Evolutionary conservation across 768 basidiomycete species (phyloP).

Genomic region (Lactarius evosmus): DNA sequence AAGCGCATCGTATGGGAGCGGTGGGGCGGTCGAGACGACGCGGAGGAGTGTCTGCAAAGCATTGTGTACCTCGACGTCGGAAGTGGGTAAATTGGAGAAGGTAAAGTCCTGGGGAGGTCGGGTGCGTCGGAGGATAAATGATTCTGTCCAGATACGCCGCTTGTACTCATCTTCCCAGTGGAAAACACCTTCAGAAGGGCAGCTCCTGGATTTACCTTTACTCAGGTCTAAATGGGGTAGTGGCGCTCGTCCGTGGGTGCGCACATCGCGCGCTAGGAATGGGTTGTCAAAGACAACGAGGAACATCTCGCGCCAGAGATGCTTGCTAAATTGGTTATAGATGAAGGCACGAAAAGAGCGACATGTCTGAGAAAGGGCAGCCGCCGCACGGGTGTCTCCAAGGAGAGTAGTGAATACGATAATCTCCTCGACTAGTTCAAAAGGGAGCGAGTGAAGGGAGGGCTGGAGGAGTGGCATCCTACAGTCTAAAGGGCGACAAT

Average conservation of each 20-base stretch:
- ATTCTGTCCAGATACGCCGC: constrained; percentile 32
- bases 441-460: constrained; percentile 29
- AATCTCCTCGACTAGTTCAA: constrained; percentile 39
- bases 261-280: constrained; percentile 3
- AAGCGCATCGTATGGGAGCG: constrained; percentile 32
- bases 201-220: constrained; percentile 7
- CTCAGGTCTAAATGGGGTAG: neutral
- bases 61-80: constrained; percentile 24
- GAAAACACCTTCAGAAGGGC: neutral
- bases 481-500: too few relatives aligned
- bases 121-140: constrained; percentile 27
- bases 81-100: neutral
- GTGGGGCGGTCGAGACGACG: constrained; percentile 36
- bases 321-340: constrained; percentile 34
- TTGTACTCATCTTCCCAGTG: constrained; percentile 32
- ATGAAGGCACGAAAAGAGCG: constrained; percentile 33
- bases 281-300: constrained; percentile 39
- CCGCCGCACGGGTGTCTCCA: constrained; percentile 32
- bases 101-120: neutral
- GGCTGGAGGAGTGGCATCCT: neutral
- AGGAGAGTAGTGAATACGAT: constrained; percentile 31
- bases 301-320: constrained; percentile 42
- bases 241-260: constrained; percentile 2
- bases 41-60: constrained; percentile 36
- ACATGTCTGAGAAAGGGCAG: constrained; percentile 38